A percentile compares a stretch with the other conserved stretches of the same genome.
Evolutionary conservation across 2,329 filamentous ascomycete genomes (phyloP).

Genomic region (Fusarium equiseti): DNA sequence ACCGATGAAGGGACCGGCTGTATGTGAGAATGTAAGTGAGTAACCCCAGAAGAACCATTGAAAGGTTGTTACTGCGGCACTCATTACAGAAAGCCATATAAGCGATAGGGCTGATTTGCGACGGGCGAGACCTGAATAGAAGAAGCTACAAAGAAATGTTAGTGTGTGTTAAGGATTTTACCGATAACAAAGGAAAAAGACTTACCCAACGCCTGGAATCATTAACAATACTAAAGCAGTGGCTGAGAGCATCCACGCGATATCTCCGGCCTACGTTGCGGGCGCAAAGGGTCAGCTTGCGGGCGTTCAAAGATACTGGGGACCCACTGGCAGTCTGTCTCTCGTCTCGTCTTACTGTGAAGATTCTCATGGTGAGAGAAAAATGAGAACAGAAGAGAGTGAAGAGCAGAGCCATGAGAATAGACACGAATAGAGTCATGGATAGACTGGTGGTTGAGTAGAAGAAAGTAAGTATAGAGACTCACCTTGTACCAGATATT

Average conservation of each 20-base stretch:
- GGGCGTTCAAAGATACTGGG: slow-evolving; percentile 34
- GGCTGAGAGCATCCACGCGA: slow-evolving; percentile 84
- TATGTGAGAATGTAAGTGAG: slow-evolving; percentile 84
- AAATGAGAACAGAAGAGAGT: slow-evolving; percentile 4
- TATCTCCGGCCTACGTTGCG: slow-evolving; percentile 73
- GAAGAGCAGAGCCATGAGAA: neutral
- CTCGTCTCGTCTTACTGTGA: slow-evolving; percentile 1
- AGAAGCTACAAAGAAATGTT: slow-evolving; percentile 67
- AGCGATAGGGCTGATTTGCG: slow-evolving; percentile 90
- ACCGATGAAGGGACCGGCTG: slow-evolving; percentile 80
- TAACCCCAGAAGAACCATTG: slow-evolving; percentile 98
- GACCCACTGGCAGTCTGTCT: slow-evolving; percentile 27
- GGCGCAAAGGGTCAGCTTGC: slow-evolving; percentile 48
- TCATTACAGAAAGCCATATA: slow-evolving; percentile 92
- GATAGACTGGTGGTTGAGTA: neutral
- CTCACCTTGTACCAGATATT: slow-evolving; percentile 83
- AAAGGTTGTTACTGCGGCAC: slow-evolving; percentile 84
- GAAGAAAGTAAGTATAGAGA: slow-evolving; percentile 7
- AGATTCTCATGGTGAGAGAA: neutral
- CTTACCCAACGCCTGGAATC: slow-evolving; percentile 86
- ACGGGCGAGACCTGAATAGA: slow-evolving; percentile 91
- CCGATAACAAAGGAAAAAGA: neutral
- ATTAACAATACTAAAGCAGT: slow-evolving; percentile 89
- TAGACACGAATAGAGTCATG: neutral
- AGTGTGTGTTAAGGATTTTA: slow-evolving; percentile 14